A percentile compares a stretch with the other conserved stretches of the same genome.
Evolutionary conservation across 257 asterid species (phyloP).

Genomic region (Eucommia ulmoides): DNA sequence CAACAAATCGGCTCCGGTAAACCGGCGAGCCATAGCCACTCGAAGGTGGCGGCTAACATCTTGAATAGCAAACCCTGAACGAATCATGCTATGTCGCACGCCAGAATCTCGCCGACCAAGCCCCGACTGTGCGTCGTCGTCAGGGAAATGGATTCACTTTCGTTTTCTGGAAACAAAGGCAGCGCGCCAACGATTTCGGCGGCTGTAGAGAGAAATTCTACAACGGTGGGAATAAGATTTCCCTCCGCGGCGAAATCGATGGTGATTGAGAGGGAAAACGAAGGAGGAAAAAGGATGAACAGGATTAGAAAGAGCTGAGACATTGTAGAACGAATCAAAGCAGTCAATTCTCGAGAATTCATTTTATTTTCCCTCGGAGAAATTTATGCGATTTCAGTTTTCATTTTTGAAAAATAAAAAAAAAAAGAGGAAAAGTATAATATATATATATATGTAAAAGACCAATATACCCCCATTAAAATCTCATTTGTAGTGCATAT

Average conservation of each 20-base stretch:
- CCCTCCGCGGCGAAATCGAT: conserved; percentile 11
- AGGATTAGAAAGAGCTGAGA: conserved; percentile 38
- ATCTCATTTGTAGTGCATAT: too few species aligned
- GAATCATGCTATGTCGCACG: conserved; percentile 31
- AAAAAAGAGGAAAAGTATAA: too few species aligned
- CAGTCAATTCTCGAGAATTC: conserved; percentile 36
- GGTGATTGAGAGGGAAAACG: conserved; percentile 13
- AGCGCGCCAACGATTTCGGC: conserved; percentile 33
- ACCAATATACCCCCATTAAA: too few species aligned
- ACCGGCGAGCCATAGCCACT: conserved; percentile 86
- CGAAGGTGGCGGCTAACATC: conserved; percentile 58
- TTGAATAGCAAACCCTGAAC: conserved; percentile 40
- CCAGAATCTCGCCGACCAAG: conserved; percentile 10
- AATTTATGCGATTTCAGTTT: too few species aligned
- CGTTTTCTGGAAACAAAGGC: conserved; percentile 43
- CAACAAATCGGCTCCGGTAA: conserved; percentile 85
- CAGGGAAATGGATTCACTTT: conserved; percentile 30
- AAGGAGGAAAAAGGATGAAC: conserved; percentile 28
- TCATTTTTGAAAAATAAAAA: too few species aligned
- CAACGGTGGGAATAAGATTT: conserved; percentile 28
- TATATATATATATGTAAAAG: too few species aligned
- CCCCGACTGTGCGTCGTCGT: conserved; percentile 7
- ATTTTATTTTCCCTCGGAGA: conserved; percentile 6
- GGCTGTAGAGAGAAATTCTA: conserved; percentile 38
- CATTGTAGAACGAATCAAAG: conserved; percentile 45